These are phyloP conservation scores for Phlyctochytrium planicorne DNA, from an alignment of 192 early-diverging fungal species.

Conservation along the genomic window DNA sequence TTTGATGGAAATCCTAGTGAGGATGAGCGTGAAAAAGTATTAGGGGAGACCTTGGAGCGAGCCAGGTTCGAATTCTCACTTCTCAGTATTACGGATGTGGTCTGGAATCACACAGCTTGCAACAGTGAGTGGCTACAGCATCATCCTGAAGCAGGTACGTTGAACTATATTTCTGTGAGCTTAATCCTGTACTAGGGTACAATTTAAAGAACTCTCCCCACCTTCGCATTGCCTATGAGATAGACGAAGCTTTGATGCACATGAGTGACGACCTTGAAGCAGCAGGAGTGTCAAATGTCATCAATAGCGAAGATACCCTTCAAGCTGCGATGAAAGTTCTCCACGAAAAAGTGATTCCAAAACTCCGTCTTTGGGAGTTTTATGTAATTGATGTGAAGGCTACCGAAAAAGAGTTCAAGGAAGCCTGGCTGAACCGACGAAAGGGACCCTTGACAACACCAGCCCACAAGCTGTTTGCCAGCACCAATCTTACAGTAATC, in stretches of 20 bases:
- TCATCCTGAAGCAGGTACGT: slow-evolving; percentile 89
- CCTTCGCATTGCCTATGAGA: slow-evolving; percentile 85
- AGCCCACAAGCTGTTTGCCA: neutral
- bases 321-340: slow-evolving; percentile 60
- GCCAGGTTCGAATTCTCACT: slow-evolving; percentile 70
- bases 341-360: slow-evolving; percentile 27
- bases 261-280: slow-evolving; percentile 62
- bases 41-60: slow-evolving; percentile 51
- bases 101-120: slow-evolving; percentile 98
- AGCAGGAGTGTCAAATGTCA: slow-evolving; percentile 20
- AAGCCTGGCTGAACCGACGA: slow-evolving; percentile 8
- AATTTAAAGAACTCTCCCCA: slow-evolving; percentile 94
- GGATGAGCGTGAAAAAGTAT: slow-evolving; percentile 60
- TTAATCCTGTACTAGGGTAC: slow-evolving; percentile 63
- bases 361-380: slow-evolving; percentile 82
- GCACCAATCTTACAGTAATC: slow-evolving; percentile 1
- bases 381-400: slow-evolving; percentile 64
- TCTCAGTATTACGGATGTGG: slow-evolving; percentile 87
- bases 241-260: slow-evolving; percentile 81
- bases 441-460: neutral
- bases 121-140: slow-evolving; percentile 92
- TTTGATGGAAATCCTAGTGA: slow-evolving; percentile 63
- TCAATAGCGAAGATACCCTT: slow-evolving; percentile 69
- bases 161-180: neutral
- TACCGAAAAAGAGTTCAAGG: slow-evolving; percentile 23